phyloP scores from a whole-genome alignment of 2,329 filamentous ascomycete species.

The Diaporthe ampelina region DNA sequence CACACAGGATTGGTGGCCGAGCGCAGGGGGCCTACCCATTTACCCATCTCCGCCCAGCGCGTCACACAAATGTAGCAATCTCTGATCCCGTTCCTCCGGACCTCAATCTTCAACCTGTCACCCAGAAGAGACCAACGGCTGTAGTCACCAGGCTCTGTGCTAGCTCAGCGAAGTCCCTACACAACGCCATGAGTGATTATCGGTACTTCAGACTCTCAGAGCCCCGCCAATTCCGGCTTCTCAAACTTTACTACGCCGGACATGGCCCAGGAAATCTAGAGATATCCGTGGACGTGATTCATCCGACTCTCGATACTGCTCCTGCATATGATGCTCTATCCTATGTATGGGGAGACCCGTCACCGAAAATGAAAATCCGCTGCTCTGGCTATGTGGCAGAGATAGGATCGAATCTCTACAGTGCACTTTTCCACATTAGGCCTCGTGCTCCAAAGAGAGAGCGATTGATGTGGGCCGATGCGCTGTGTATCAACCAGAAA shows the following conservation, averaged over 20 bases:
- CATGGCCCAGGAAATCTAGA: neutral
- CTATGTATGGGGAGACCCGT: neutral
- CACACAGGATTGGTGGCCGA: too few relatives aligned
- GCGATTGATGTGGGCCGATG: too few relatives aligned
- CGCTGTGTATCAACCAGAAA: too few relatives aligned
- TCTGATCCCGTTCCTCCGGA: too few relatives aligned
- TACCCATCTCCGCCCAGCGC: too few relatives aligned
- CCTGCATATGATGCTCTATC: neutral
- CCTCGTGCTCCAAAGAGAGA: too few relatives aligned
- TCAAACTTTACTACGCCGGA: neutral
- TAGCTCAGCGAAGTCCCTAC: too few relatives aligned
- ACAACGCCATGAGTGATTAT: neutral
- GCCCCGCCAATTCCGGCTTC: neutral
- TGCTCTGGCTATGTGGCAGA: neutral
- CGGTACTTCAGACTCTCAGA: neutral
- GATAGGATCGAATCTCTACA: neutral
- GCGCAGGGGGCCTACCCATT: too few relatives aligned
- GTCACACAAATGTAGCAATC: too few relatives aligned
- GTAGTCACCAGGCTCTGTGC: too few relatives aligned
- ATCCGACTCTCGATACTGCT: neutral
- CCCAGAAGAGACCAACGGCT: too few relatives aligned
- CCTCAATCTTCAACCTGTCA: too few relatives aligned
- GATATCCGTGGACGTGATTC: neutral
- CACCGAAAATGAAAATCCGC: neutral
- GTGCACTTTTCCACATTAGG: neutral